A percentile compares a stretch with the other conserved stretches of the same genome.
phyloP scores from a whole-genome alignment of 2,329 filamentous ascomycete genomes.

The Sclerotinia nivalis region DNA sequence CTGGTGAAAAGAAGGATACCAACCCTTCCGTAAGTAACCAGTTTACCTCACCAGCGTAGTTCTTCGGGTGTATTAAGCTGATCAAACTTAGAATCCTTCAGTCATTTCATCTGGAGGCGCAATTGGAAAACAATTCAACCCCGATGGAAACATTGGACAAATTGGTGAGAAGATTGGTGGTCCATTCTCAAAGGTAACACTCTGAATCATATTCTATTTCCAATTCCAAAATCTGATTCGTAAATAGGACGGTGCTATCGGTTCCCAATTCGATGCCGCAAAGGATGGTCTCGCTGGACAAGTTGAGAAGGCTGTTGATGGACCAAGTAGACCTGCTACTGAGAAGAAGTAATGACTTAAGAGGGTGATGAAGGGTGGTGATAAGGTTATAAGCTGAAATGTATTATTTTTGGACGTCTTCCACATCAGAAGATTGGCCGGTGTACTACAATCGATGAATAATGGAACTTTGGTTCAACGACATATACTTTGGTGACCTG shows the following conservation, averaged over 20 bases:
- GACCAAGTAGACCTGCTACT: slow-evolving; percentile 15
- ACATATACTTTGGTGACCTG: not conserved
- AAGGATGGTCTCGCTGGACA: slow-evolving; percentile 17
- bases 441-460: not conserved
- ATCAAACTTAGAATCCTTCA: not conserved
- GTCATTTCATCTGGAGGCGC: slow-evolving; percentile 3
- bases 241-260: not conserved
- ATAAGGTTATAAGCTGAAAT: not conserved
- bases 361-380: not conserved
- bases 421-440: not conserved
- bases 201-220: accelerated
- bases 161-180: slow-evolving; percentile 14
- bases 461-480: not conserved
- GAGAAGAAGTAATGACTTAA: not conserved
- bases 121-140: slow-evolving; percentile 12
- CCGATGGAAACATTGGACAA: slow-evolving; percentile 11
- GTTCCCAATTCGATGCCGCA: slow-evolving; percentile 10
- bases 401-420: not conserved
- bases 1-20: slow-evolving; percentile 6
- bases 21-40: not conserved
- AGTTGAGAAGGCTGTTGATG: slow-evolving; percentile 15
- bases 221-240: not conserved
- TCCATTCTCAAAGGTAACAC: slow-evolving; percentile 10
- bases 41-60: too few species aligned
- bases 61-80: not conserved